Base-by-base conservation (phyloP, 31 red algal species). In the Endocladia muricata region DNA sequence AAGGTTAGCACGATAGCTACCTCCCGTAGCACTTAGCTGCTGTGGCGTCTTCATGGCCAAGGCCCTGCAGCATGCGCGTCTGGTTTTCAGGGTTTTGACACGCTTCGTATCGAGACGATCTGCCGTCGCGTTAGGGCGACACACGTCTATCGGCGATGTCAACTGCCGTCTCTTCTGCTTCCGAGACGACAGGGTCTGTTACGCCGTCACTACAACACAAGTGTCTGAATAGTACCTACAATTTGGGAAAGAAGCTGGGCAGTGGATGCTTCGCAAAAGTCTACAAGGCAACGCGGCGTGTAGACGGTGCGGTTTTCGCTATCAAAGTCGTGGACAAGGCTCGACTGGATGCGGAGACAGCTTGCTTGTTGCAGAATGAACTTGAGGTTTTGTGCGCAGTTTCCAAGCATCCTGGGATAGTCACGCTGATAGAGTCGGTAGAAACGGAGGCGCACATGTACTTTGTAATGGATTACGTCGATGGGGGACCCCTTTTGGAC, bases 401-500 rank as follows among this genome's bases (percentile, higher is more conserved):
- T 11, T 86, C 76, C 25, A 61, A 82, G 49, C 81, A 86, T 51
- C 89, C 89, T 13, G 81, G 82, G 32, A 86, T 93, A 13, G 76
- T 86, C 33, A 81, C 81, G 42, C 40, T 93, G 6, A 68, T 74
- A 28, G 76, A 82, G 43, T 70, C 43, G 34, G 34, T 81, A 64
- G 81, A 93, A 35, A 82, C 75, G 26, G 77, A 93, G 8, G 60
- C 55, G 9, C 75, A 81, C 56, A 73, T 81, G 76, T 86, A 79
- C 55, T 81, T 93, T 42, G 67, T 86, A 22, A 74, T 93, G 76
- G 79, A 93, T 42, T 85, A 81, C 47, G 82, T 93, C 8, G 70
- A 76, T n/a, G 89, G 89, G 63, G 89, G 89, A 15, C 81, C 81
- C 26, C 68, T 93, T 26, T 76, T 93, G 34, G 75, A 93, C 59